Percentiles rank a stretch among this genome's conserved stretches.
Evolutionary conservation across 768 basidiomycete genomes (phyloP).

Genomic region (Kwoniella shandongensis): DNA sequence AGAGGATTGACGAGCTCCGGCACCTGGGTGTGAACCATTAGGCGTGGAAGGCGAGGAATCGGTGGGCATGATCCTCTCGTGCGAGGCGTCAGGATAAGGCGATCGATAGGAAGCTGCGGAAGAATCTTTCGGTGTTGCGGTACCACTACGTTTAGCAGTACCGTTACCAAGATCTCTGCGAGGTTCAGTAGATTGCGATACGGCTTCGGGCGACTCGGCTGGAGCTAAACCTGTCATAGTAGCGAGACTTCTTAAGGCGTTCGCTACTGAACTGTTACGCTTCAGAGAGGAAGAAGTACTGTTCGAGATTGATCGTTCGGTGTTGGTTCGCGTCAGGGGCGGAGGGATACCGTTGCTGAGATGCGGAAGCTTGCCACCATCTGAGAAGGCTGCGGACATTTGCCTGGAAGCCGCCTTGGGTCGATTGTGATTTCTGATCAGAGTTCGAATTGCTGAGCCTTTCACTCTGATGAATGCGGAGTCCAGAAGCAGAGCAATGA

Average conservation of each 20-base stretch:
- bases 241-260: slow-evolving; percentile 45
- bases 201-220: slow-evolving; percentile 22
- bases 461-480: slow-evolving; percentile 79
- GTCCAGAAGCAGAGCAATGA: slow-evolving; percentile 83
- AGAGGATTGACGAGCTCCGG: neutral
- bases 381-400: slow-evolving; percentile 16
- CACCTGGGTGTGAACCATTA: too few relatives aligned
- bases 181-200: too few relatives aligned
- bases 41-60: neutral
- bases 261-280: slow-evolving; percentile 46
- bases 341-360: slow-evolving; percentile 20
- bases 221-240: slow-evolving; percentile 46
- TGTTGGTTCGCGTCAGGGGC: slow-evolving; percentile 36
- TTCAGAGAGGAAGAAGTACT: slow-evolving; percentile 27
- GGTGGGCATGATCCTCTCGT: slow-evolving; percentile 38
- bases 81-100: slow-evolving; percentile 40
- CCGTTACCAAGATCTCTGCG: too few relatives aligned
- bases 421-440: slow-evolving; percentile 20
- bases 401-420: slow-evolving; percentile 19
- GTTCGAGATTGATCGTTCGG: slow-evolving; percentile 22
- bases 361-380: slow-evolving; percentile 14
- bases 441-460: slow-evolving; percentile 60
- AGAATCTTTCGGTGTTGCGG: neutral
- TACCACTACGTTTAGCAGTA: neutral
- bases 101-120: slow-evolving; percentile 23